phyloP scores from a whole-genome alignment of 805 yeast genomes.

The Candida lessepsii region DNA sequence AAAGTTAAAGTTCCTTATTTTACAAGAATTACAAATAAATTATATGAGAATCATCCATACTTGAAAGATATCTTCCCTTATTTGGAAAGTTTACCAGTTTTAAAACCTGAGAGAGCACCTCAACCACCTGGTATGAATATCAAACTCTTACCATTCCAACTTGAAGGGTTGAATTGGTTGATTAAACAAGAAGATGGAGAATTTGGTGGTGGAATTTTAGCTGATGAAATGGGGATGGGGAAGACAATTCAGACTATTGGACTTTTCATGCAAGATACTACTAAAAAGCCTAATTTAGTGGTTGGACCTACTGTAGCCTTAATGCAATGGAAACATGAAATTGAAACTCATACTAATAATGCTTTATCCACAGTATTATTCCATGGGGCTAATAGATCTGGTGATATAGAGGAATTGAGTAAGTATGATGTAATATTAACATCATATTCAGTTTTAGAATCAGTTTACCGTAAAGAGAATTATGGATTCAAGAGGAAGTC shows the following conservation, averaged over 20 bases:
- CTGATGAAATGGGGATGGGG: constrained; percentile 99
- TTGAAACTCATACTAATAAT: constrained; percentile 74
- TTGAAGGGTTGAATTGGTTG: constrained; percentile 92
- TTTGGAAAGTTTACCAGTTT: constrained; percentile 47
- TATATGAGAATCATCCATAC: constrained; percentile 78
- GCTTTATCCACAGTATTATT: constrained; percentile 65
- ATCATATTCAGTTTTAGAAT: constrained; percentile 89
- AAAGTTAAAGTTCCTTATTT: constrained; percentile 65
- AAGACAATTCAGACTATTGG: constrained; percentile 96
- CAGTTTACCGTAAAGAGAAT: constrained; percentile 76
- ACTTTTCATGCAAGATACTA: constrained; percentile 66
- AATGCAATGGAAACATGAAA: constrained; percentile 97
- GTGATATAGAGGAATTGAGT: constrained; percentile 52
- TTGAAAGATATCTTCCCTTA: constrained; percentile 69
- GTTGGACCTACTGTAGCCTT: constrained; percentile 98
- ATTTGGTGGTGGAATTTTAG: constrained; percentile 87
- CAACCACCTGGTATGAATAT: constrained; percentile 82
- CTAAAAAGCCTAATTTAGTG: constrained; percentile 76
- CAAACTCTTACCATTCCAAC: constrained; percentile 81
- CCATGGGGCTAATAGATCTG: constrained; percentile 83
- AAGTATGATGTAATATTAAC: constrained; percentile 81
- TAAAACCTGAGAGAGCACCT: constrained; percentile 53
- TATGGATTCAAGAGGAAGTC: constrained; percentile 79
- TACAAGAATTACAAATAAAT: constrained; percentile 63
- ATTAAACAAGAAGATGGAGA: constrained; percentile 72